Evolutionary conservation across 768 basidiomycete genomes (phyloP).

Genomic region (Guyanaporus albipodus): DNA sequence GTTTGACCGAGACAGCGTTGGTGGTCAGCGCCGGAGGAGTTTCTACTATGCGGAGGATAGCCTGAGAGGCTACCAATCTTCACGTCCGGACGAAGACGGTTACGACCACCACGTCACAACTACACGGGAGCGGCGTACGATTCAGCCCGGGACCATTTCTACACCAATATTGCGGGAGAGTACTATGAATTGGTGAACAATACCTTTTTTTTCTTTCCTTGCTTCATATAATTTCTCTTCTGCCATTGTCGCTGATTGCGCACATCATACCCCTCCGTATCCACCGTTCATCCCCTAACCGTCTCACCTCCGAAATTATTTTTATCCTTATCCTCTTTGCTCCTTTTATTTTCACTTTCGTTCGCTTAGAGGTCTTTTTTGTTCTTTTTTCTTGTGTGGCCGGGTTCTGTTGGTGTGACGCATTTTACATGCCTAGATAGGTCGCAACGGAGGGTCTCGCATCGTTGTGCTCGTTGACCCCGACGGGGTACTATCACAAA

Average conservation of each 20-base stretch:
- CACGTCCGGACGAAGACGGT: slow-evolving; percentile 34
- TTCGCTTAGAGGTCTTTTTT: slow-evolving; percentile 3
- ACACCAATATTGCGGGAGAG: slow-evolving; percentile 76
- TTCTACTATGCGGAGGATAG: slow-evolving; percentile 90
- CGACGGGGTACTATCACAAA: neutral
- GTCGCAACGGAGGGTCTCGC: no score
- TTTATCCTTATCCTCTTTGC: slow-evolving; percentile 5
- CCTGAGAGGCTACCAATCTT: slow-evolving; percentile 54
- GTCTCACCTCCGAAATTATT: neutral
- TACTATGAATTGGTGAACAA: slow-evolving; percentile 76
- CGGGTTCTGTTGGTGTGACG: slow-evolving; percentile 23
- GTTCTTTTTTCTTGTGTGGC: slow-evolving; percentile 11
- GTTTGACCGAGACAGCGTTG: slow-evolving; percentile 74
- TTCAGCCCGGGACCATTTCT: slow-evolving; percentile 62
- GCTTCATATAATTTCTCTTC: neutral
- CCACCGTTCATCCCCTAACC: neutral
- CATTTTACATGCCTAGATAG: slow-evolving; percentile 22
- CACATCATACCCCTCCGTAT: slow-evolving; percentile 13
- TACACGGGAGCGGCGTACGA: slow-evolving; percentile 56
- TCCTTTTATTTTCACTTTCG: neutral
- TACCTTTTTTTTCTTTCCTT: neutral
- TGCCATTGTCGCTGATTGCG: slow-evolving; percentile 9
- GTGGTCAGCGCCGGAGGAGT: slow-evolving; percentile 66
- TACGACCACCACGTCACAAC: slow-evolving; percentile 31
- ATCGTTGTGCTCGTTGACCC: no score